Evolutionary conservation across 1,284 basidiomycete species (phyloP).

Genomic region (Ceratobasidium papillatum): DNA sequence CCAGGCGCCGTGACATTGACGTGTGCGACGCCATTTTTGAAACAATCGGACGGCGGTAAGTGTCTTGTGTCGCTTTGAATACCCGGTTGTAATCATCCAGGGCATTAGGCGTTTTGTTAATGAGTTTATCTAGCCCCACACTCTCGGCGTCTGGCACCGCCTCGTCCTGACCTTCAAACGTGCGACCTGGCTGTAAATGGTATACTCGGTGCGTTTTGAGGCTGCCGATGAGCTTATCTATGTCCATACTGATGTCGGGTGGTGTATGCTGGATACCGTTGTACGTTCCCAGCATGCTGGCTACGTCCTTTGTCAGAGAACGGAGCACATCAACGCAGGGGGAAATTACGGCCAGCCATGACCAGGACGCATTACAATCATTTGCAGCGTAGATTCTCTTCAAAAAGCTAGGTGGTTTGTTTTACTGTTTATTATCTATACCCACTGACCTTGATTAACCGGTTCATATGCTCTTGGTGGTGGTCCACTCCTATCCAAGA

Average conservation of each 20-base stretch:
- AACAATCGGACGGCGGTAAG: neutral
- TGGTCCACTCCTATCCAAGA: neutral
- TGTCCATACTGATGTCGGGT: neutral
- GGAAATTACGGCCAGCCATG: neutral
- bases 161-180: neutral
- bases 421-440: no score
- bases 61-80: conserved; percentile 3
- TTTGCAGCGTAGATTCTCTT: conserved; percentile 1
- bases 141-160: neutral
- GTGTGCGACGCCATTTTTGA: neutral
- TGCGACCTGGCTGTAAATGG: neutral
- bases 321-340: conserved; percentile 6
- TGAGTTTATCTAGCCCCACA: neutral
- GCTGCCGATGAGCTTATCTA: neutral
- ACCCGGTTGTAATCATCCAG: neutral
- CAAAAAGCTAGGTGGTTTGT: neutral
- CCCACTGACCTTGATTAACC: neutral
- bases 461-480: neutral
- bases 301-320: neutral
- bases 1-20: neutral
- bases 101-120: neutral
- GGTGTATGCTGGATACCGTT: neutral
- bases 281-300: neutral
- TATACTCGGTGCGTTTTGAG: neutral
- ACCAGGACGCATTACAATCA: conserved; percentile 1